phyloP scores from a whole-genome alignment of 176 grass and related monocot genomes.

The Triticum dicoccoides region DNA sequence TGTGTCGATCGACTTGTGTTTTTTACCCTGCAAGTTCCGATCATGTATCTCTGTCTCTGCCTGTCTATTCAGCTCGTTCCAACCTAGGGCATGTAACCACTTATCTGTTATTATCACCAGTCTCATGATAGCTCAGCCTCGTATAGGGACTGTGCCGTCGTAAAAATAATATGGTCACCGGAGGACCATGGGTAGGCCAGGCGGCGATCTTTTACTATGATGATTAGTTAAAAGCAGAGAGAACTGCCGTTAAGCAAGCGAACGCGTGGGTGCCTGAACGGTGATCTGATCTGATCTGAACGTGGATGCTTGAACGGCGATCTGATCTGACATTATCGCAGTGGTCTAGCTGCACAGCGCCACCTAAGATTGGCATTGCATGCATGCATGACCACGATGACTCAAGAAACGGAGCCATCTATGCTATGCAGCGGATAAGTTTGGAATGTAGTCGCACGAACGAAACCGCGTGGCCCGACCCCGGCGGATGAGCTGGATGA shows the following conservation, averaged over 20 bases:
- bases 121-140: not conserved
- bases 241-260: not conserved
- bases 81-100: slow-evolving; percentile 37
- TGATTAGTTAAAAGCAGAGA: not conserved
- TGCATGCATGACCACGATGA: not conserved
- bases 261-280: not conserved
- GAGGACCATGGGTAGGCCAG: slow-evolving; percentile 19
- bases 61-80: not conserved
- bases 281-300: too few relatives aligned
- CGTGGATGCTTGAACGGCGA: too few relatives aligned
- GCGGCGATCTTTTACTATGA: not conserved
- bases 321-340: too few relatives aligned
- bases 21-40: slow-evolving; percentile 3
- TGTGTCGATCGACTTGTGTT: not conserved
- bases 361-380: not conserved
- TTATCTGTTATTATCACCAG: not conserved
- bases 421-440: not conserved
- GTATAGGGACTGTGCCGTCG: not conserved
- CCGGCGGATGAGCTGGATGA: not conserved
- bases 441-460: not conserved
- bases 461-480: not conserved
- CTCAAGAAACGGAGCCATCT: not conserved
- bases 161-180: slow-evolving; percentile 17
- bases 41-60: not conserved
- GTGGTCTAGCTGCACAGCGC: not conserved